A percentile compares a stretch with the other conserved stretches of the same genome.
Conservation (phyloP, 2,329 filamentous ascomycete species). For the Fusarium brachygibbosum region DNA sequence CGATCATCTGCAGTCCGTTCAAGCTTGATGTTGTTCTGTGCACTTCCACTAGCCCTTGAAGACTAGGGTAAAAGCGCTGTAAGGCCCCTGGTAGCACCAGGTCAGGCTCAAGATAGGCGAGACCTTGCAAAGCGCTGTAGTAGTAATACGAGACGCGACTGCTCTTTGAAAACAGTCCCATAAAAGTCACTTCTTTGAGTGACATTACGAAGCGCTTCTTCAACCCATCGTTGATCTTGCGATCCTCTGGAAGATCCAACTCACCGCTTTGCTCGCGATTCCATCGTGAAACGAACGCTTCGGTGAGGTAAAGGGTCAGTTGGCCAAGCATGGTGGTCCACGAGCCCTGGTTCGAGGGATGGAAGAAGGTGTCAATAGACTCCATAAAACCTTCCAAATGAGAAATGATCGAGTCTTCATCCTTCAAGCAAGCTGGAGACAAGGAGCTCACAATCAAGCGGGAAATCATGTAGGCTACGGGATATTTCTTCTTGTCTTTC, state of each 20-base stretch:
- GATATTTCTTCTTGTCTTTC: constrained; percentile 93
- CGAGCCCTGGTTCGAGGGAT: constrained; percentile 92
- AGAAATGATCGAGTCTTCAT: constrained; percentile 83
- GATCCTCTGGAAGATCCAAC: constrained; percentile 84
- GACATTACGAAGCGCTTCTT: constrained; percentile 91
- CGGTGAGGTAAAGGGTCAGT: constrained; percentile 90
- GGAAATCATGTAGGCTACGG: constrained; percentile 90
- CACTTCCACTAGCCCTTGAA: constrained; percentile 96
- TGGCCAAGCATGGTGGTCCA: constrained; percentile 95
- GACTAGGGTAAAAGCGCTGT: constrained; percentile 95
- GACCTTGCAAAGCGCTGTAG: constrained; percentile 86
- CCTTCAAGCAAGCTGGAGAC: constrained; percentile 83
- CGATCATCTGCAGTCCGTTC: constrained; percentile 90
- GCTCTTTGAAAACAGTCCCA: constrained; percentile 98
- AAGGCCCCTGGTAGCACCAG: constrained; percentile 92
- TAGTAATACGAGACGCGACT: constrained; percentile 92
- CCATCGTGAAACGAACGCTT: constrained; percentile 98
- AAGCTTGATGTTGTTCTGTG: constrained; percentile 96
- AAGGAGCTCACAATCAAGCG: constrained; percentile 94
- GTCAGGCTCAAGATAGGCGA: constrained; percentile 91
- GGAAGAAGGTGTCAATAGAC: constrained; percentile 98
- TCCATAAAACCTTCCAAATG: constrained; percentile 93
- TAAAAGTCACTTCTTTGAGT: constrained; percentile 92
- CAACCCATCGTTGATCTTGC: constrained; percentile 82
- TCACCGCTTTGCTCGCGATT: constrained; percentile 95